phyloP scores from a whole-genome alignment of 768 basidiomycete species.

The Kwoniella mangroviensis region DNA sequence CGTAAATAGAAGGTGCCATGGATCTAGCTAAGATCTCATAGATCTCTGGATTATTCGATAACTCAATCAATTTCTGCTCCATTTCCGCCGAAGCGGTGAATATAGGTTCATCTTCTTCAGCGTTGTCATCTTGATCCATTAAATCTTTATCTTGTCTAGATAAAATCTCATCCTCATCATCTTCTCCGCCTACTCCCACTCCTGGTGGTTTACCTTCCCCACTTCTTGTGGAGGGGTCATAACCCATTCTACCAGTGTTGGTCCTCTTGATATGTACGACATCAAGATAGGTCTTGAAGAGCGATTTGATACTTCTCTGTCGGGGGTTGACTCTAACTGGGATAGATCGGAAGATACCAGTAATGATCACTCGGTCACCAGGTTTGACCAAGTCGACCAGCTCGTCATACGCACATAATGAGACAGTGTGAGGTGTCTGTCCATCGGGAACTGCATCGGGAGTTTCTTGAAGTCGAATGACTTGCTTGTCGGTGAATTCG shows the following conservation, averaged over 20 bases:
- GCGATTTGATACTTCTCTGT: constrained; percentile 85
- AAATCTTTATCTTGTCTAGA: constrained; percentile 41
- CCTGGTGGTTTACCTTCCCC: constrained; percentile 68
- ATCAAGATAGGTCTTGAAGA: constrained; percentile 98
- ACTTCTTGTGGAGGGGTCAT: constrained; percentile 75
- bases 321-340: constrained; percentile 94
- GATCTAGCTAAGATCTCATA: constrained; percentile 84
- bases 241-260: constrained; percentile 66
- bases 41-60: constrained; percentile 76
- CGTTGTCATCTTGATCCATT: constrained; percentile 37
- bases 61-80: constrained; percentile 74
- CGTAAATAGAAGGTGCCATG: constrained; percentile 93
- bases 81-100: constrained; percentile 66
- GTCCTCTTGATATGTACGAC: constrained; percentile 88
- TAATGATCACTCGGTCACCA: constrained; percentile 86
- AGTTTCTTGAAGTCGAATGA: constrained; percentile 93
- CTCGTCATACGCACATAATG: constrained; percentile 96
- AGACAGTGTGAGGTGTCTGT: constrained; percentile 97
- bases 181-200: constrained; percentile 69
- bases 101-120: constrained; percentile 56
- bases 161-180: constrained; percentile 66
- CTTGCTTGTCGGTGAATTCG: constrained; percentile 94
- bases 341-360: constrained; percentile 92
- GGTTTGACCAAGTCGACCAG: constrained; percentile 96
- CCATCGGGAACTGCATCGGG: constrained; percentile 98